A percentile compares a stretch with the other conserved stretches of the same genome.
phyloP scores from a whole-genome alignment of 495 filamentous ascomycete species.

The Parathielavia appendiculata region DNA sequence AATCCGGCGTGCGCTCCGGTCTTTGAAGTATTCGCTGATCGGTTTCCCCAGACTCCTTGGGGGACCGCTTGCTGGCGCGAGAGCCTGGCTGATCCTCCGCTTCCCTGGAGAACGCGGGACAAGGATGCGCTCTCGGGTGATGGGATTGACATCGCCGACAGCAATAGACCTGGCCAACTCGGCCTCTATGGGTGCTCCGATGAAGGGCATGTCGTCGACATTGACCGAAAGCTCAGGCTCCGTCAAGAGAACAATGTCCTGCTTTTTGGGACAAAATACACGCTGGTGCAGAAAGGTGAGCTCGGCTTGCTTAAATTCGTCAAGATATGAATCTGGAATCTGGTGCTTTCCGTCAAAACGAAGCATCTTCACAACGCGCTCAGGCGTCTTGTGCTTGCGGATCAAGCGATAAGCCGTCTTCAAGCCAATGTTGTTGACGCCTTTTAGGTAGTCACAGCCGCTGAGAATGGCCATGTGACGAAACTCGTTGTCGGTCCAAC shows the following conservation, averaged over 20 bases:
- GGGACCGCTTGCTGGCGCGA: constrained; percentile 20
- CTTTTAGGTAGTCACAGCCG: constrained; percentile 93
- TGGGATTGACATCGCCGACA: constrained; percentile 80
- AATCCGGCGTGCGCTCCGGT: constrained; percentile 50
- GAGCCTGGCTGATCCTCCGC: constrained; percentile 39
- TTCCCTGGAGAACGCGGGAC: constrained; percentile 34
- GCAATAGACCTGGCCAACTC: constrained; percentile 71
- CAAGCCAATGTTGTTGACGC: constrained; percentile 77
- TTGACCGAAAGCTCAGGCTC: constrained; percentile 55
- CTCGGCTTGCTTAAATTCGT: constrained; percentile 76
- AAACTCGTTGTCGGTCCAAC: constrained; percentile 90
- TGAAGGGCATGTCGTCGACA: constrained; percentile 65
- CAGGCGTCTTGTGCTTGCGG: constrained; percentile 80
- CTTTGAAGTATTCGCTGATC: constrained; percentile 73
- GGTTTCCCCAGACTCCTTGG: constrained; percentile 52
- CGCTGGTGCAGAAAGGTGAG: constrained; percentile 90
- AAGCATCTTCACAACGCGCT: constrained; percentile 72
- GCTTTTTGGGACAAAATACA: constrained; percentile 75
- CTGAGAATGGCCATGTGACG: constrained; percentile 93
- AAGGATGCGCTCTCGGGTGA: constrained; percentile 69
- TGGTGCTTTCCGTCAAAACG: constrained; percentile 80
- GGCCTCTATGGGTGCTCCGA: constrained; percentile 66
- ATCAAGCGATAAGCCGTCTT: constrained; percentile 90
- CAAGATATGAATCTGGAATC: constrained; percentile 72
- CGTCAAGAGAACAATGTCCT: constrained; percentile 67